Base-by-base conservation (phyloP, 2,329 filamentous ascomycete genomes). In the Macroventuria anomochaeta region DNA sequence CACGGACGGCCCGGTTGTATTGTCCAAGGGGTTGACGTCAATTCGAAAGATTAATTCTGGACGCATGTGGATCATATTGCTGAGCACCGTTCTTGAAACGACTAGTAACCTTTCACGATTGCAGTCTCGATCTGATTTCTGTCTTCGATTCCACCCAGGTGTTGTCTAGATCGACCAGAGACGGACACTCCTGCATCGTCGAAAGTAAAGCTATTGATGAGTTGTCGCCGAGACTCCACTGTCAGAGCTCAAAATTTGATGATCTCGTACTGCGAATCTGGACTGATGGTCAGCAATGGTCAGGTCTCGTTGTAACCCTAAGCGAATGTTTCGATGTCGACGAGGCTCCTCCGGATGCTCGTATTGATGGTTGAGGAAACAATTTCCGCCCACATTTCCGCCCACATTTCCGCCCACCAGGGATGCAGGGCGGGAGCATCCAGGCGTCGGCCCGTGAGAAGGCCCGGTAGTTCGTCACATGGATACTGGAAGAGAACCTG, bases 391-490 rank as follows among this genome's bases (percentile, higher is more conserved):
- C n/a, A n/a, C n/a, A n/a, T n/a, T n/a, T n/a, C n/a, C n/a, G n/a
- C n/a, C n/a, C n/a, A n/a, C n/a, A 13, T 34, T 23, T 42, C 51
- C 44, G 33, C 15, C 11, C 8, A 13, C 7, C 21, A 11, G n/a
- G 33, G 32, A 44, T 11, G n/a, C 15, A 39, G 11, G 25, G 21
- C 51, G 51, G 44, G 39, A 54, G 38, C 21, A 15, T 26, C 51
- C 39, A 40, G 23, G 31, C 10, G 18, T 54, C 40, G 44, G 40
- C 33, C 51, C 44, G 51, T 34, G 6, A 54, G 23, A 49, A 54
- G 39, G 51, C 21, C 51, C 51, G 51, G 46, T 49, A n/a, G 23
- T 13, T 17, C 31, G n/a, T 34, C 21, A 43, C 51, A 39, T 38
- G 21, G 20, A 21, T 33, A 34, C 38, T 37, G 23, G 10, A 41